Percentiles rank a stretch among this genome's conserved stretches.
phyloP scores from a whole-genome alignment of 2,329 filamentous ascomycete species.

The Ophiostoma sp. region DNA sequence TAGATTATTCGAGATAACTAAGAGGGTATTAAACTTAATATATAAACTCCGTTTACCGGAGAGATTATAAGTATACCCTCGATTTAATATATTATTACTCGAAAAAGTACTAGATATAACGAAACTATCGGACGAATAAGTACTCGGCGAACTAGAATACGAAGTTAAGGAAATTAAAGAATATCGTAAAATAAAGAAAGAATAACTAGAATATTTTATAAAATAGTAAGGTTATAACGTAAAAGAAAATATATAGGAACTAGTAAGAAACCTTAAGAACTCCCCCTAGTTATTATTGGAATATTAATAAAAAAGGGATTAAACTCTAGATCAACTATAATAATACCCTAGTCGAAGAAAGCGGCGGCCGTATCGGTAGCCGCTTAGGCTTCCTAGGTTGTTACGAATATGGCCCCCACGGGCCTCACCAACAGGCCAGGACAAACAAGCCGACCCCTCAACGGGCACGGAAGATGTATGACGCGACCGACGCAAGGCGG shows the following conservation, averaged over 20 bases:
- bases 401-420: too few species aligned
- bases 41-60: too few species aligned
- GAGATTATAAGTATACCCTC: not conserved
- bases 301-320: not conserved
- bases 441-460: too few species aligned
- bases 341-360: not conserved
- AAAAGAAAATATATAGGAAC: not conserved
- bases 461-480: too few species aligned
- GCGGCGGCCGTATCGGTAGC: not conserved
- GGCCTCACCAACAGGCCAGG: too few species aligned
- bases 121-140: not conserved
- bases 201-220: not conserved
- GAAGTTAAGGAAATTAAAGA: not conserved
- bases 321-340: not conserved
- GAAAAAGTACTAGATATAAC: not conserved
- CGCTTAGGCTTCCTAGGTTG: not conserved
- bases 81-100: not conserved
- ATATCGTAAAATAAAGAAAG: not conserved
- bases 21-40: too few species aligned
- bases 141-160: not conserved
- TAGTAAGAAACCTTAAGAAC: not conserved
- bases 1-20: too few species aligned
- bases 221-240: not conserved
- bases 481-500: too few species aligned
- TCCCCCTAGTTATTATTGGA: not conserved